phyloP scores from a whole-genome alignment of 108 stramenopile genomes.

The Seminavis robusta region DNA sequence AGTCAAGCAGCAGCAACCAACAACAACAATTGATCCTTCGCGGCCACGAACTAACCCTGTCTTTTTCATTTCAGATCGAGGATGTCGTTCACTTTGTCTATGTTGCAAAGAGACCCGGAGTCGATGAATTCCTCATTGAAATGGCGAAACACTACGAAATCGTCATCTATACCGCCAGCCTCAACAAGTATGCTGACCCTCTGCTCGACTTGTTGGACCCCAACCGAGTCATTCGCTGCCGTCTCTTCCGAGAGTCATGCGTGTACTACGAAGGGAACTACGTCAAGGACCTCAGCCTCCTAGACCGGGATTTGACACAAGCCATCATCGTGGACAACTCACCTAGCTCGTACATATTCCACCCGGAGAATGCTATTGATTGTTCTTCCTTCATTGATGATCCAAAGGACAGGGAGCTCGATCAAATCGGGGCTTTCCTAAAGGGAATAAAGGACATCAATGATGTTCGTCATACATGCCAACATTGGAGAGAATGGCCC shows the following conservation, averaged over 20 bases:
- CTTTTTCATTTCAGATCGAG: constrained; percentile 74
- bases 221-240: constrained; percentile 68
- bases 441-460: constrained; percentile 67
- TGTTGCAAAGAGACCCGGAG: constrained; percentile 95
- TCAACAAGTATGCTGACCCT: constrained; percentile 97
- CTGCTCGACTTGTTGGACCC: constrained; percentile 94
- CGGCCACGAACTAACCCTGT: background rate
- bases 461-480: constrained; percentile 75
- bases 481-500: constrained; percentile 88
- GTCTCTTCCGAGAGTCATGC: constrained; percentile 98
- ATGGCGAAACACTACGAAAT: constrained; percentile 97
- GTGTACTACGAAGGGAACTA: constrained; percentile 97
- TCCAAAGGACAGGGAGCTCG: constrained; percentile 87
- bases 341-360: constrained; percentile 94
- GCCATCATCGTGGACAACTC: constrained; percentile 98
- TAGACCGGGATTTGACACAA: constrained; percentile 83
- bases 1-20: background rate
- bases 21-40: background rate
- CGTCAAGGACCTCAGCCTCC: constrained; percentile 91
- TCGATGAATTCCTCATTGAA: constrained; percentile 93
- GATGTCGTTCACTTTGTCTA: constrained; percentile 96
- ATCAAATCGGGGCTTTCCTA: constrained; percentile 91
- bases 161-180: constrained; percentile 96
- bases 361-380: constrained; percentile 98
- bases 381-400: constrained; percentile 96